Conservation (phyloP, 1,284 basidiomycete species). For the Somion occarium region DNA sequence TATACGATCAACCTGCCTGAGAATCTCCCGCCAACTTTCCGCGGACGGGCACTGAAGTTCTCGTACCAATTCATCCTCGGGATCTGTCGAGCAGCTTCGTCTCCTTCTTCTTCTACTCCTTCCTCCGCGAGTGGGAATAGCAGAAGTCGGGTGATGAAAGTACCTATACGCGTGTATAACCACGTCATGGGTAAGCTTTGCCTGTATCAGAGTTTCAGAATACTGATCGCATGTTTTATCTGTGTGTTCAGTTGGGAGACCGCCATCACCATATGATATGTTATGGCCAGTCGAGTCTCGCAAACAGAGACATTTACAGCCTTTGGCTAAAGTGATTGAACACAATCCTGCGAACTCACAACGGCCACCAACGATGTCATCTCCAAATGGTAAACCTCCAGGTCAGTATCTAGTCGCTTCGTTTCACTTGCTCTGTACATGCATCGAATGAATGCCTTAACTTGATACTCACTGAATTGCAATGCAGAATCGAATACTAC, state of each 20-base stretch:
- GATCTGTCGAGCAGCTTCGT: conserved; percentile 61
- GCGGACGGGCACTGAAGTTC: conserved; percentile 80
- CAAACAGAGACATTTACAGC: conserved; percentile 12
- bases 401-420: too few relatives aligned
- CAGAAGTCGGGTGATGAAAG: conserved; percentile 78
- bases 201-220: neutral
- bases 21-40: conserved; percentile 85
- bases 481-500: neutral
- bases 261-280: conserved; percentile 58
- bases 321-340: conserved; percentile 15
- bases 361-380: neutral
- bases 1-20: conserved; percentile 75
- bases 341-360: conserved; percentile 5
- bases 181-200: conserved; percentile 61
- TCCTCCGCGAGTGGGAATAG: conserved; percentile 42
- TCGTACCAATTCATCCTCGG: conserved; percentile 88
- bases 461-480: neutral
- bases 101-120: conserved; percentile 17
- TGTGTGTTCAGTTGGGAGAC: conserved; percentile 45
- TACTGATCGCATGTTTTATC: neutral
- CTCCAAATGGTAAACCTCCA: neutral
- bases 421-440: too few relatives aligned
- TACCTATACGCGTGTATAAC: conserved; percentile 86
- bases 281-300: conserved; percentile 54
- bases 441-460: neutral